These are phyloP conservation scores for Tolypocladium nubicola DNA, from an alignment of 2,329 filamentous ascomycete genomes.

Conservation along the genomic window DNA sequence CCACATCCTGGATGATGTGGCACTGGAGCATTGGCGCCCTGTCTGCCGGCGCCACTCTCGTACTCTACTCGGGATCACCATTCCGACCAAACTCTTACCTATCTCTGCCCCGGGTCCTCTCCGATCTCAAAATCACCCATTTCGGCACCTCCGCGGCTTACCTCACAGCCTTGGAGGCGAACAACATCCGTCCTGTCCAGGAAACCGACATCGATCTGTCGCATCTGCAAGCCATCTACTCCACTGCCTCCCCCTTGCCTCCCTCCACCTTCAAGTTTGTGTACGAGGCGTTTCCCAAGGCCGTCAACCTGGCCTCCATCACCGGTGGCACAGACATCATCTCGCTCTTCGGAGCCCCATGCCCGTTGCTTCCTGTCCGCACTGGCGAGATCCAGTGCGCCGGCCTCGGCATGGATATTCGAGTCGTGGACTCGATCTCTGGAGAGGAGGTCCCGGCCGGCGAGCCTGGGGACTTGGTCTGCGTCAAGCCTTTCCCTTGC, in stretches of 20 bases:
- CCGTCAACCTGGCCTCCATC: slow-evolving; percentile 84
- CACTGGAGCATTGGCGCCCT: slow-evolving; percentile 89
- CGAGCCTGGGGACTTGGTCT: slow-evolving; percentile 80
- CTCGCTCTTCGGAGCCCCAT: slow-evolving; percentile 83
- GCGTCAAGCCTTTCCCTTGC: slow-evolving; percentile 75
- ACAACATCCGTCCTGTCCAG: slow-evolving; percentile 46
- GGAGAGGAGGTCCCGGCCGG: slow-evolving; percentile 46
- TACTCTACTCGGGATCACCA: slow-evolving; percentile 88
- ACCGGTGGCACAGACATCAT: slow-evolving; percentile 96
- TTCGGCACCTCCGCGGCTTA: slow-evolving; percentile 95
- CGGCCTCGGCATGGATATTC: slow-evolving; percentile 70
- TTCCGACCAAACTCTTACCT: slow-evolving; percentile 72
- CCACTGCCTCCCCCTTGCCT: slow-evolving; percentile 82
- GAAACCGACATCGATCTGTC: slow-evolving; percentile 47
- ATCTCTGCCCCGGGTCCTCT: slow-evolving; percentile 73
- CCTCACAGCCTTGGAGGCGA: slow-evolving; percentile 80
- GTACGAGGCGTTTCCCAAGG: slow-evolving; percentile 68
- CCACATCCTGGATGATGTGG: slow-evolving; percentile 99
- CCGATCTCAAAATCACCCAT: slow-evolving; percentile 74
- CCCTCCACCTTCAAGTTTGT: slow-evolving; percentile 90
- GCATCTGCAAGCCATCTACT: slow-evolving; percentile 76
- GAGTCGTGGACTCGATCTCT: slow-evolving; percentile 45
- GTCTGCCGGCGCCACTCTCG: slow-evolving; percentile 68
- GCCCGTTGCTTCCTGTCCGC: slow-evolving; percentile 61
- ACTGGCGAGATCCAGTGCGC: slow-evolving; percentile 68